Evolutionary conservation across 75 land plant genomes (phyloP), one percentile per base, ranked within the genome.

Genomic region (Cunninghamia lanceolata): DNA sequence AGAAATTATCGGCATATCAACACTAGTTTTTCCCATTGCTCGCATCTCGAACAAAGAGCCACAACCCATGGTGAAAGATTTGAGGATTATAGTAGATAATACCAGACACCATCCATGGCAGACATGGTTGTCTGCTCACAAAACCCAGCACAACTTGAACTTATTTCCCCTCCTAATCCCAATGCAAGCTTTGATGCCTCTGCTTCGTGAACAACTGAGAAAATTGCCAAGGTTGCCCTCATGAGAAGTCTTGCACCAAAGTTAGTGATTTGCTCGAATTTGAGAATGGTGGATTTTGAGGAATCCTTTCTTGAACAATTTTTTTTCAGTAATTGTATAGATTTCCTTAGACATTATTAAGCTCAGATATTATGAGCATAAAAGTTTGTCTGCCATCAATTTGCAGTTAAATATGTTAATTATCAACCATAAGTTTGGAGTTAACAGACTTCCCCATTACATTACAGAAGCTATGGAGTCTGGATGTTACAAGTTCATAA

Each of bases 181-280:
- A 54, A 36, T 19, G 3, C 84, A 8, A 17, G 52, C 32, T 34
- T 40, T 16, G 10, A n/a, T 42, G 93, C 89, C 14, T 94, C 96
- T 85, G 96, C 96, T 84, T 93, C 94, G 96, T 85, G 93, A 32
- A 91, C 94, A 21, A 92, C 96, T 4, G 96, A 94, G 91, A 78
- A 87, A 85, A 89, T 94, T 73, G 96, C 96, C 39, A 94, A 94
- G 86, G 88, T 94, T 50, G 96, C 96, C 45, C 88, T 93, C 28
- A 89, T 93, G 92, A 91, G 90, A 84, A 93, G 87, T 90, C 94
- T 19, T 84, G 90, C 91, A 92, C 93, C 47, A 88, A 92, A 84
- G 96, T 90, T 78, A 89, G 92, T 54, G 96, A 94, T 83, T 84
- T 94, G 85, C 95, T 92, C 47, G 95, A 93, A 35, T 92, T 94